A percentile compares a stretch with the other conserved stretches of the same genome.
Conservation (phyloP, 2,329 filamentous ascomycete species). For the Fusarium fracticaudum region DNA sequence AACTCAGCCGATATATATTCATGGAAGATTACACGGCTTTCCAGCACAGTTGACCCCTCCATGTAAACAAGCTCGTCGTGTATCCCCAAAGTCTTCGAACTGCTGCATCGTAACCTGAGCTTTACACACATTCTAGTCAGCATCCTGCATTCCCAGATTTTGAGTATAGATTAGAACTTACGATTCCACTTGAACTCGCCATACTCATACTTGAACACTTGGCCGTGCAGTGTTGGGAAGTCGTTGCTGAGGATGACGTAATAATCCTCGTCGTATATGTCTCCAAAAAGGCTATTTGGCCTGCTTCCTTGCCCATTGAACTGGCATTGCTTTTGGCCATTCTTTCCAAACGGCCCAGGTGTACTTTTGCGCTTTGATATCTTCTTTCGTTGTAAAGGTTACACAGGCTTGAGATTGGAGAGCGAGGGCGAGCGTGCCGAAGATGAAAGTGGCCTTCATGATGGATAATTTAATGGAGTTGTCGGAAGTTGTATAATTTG, state of each 20-base stretch:
- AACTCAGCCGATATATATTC: neutral
- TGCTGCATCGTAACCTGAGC: neutral
- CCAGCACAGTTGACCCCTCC: neutral
- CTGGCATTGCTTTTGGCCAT: neutral
- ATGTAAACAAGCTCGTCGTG: neutral
- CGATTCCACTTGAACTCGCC: too few relatives aligned
- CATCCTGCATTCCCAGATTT: neutral
- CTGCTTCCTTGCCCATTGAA: neutral
- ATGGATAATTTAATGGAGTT: neutral
- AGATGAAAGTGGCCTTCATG: neutral
- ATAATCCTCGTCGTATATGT: neutral
- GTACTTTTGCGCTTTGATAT: neutral
- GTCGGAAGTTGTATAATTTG: neutral
- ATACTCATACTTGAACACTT: too few relatives aligned
- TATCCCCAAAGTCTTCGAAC: neutral
- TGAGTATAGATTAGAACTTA: accelerated
- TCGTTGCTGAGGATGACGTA: too few relatives aligned
- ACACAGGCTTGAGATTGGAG: neutral
- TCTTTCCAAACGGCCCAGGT: neutral
- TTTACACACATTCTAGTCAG: neutral
- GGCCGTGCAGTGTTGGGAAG: too few relatives aligned
- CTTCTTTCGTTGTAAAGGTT: neutral
- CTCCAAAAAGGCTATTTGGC: neutral
- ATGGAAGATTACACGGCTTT: neutral
- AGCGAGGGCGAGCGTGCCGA: neutral